These are phyloP conservation scores for Trypanosoma melophagium DNA, from an alignment of 208 protist genomes.

Conservation along the genomic window DNA sequence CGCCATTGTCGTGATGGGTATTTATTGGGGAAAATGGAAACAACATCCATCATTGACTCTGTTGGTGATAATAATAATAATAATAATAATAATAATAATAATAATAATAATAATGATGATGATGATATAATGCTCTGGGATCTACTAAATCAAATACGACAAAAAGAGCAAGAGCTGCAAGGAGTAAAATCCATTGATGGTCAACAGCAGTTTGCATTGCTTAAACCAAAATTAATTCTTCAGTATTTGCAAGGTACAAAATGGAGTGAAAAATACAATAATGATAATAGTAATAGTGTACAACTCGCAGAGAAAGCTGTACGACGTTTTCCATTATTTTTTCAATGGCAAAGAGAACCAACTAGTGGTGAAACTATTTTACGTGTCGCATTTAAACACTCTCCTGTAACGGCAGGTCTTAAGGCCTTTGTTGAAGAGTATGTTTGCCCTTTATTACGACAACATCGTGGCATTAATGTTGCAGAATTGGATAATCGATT, in stretches of 20 bases:
- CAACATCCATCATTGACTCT: neutral
- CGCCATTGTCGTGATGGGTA: constrained; percentile 26
- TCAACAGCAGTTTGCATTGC: neutral
- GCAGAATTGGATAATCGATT: constrained; percentile 25
- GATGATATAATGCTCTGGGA: constrained; percentile 18
- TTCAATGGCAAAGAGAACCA: constrained; percentile 4
- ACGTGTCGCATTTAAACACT: constrained; percentile 15
- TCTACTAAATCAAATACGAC: constrained; percentile 10
- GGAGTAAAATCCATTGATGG: neutral
- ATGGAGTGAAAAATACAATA: neutral
- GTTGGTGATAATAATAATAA: neutral
- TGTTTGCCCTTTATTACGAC: constrained; percentile 35
- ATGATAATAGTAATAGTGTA: constrained; percentile 3
- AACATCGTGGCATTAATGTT: constrained; percentile 14
- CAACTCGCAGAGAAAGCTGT: constrained; percentile 13
- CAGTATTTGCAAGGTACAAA: neutral
- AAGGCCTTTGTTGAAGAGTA: constrained; percentile 28
- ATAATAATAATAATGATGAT: neutral
- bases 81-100: constrained; percentile 10
- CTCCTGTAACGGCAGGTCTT: constrained; percentile 7
- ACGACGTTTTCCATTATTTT: constrained; percentile 28
- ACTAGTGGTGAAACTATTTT: neutral
- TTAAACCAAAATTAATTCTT: constrained; percentile 1
- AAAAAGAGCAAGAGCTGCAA: neutral
- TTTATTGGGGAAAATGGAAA: constrained; percentile 7